Conservation (phyloP, 169 alveolate genomes). For the Cryptosporidium felis region DNA sequence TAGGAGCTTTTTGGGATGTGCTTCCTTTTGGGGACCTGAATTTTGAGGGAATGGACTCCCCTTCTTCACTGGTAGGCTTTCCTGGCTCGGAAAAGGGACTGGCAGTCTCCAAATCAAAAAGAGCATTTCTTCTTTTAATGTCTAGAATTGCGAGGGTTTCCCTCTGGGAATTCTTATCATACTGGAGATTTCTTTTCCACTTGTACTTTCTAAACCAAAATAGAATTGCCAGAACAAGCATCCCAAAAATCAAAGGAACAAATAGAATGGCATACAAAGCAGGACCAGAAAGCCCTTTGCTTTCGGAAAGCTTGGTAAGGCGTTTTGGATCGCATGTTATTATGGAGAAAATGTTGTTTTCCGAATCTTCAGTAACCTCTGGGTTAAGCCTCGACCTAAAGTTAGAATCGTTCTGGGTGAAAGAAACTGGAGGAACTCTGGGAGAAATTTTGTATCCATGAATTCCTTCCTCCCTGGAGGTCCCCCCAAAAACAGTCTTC, state of each 20-base stretch:
- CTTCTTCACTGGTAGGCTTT: not conserved
- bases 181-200: conserved; percentile 24
- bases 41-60: not conserved
- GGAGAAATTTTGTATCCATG: not conserved
- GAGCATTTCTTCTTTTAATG: not conserved
- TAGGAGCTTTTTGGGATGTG: not conserved
- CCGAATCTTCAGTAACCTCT: too few species aligned
- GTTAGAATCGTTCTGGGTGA: not conserved
- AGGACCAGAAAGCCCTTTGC: conserved; percentile 67
- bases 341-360: not conserved
- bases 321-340: conserved; percentile 35
- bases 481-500: conserved; percentile 17
- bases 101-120: conserved; percentile 60
- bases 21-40: not conserved
- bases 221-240: conserved; percentile 35
- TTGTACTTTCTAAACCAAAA: conserved; percentile 62
- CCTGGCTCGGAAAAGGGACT: conserved; percentile 19
- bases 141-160: conserved; percentile 48
- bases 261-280: conserved; percentile 56
- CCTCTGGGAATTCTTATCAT: not conserved
- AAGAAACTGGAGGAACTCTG: not conserved
- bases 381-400: not conserved
- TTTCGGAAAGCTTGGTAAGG: conserved; percentile 48
- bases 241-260: conserved; percentile 56
- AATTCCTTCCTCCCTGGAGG: not conserved